Evolutionary conservation across 495 filamentous ascomycete genomes (phyloP), one percentile per base, ranked within the genome.

Genomic region (Cercophora sp.): DNA sequence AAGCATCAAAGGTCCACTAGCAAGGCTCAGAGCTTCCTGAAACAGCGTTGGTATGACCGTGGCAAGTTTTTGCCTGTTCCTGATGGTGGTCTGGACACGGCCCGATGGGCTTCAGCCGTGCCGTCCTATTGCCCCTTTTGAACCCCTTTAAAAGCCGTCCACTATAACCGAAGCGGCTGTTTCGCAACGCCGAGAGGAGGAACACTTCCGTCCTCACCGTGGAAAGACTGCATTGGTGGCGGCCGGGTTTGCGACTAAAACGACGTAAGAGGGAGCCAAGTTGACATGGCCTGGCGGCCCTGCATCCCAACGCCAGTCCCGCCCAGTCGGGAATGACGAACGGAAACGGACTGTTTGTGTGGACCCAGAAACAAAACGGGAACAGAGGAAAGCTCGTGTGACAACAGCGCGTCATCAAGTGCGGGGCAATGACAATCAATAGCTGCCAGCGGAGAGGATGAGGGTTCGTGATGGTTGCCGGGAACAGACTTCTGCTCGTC

Each of bases 141-240:
- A 35, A 53, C 41, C 19, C 45, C 57, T 39, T 51, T 31, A 57
- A 58, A 54, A 59, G 53, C 63, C 60, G 63, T 48, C 20, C 47
- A 48, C 48, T 53, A 64, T 68, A 64, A 52, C 63, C 65, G 61
- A 59, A 50, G 29, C 63, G 63, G 65, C 65, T 66, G 65, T 66
- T 64, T 57, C 44, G 47, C 40, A 18, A 42, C 13, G 34, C 39
- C 25, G 45, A 29, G 56, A 43, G 15, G 51, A 53, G 15, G 19
- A 6, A 18, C 40, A 25, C 40, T 26, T 22, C 40, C 40, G 40
- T 43, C 20, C 16, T 43, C 18, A 43, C 40, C 40, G 40, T 32
- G 8, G 29, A 32, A 32, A 32, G 29, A 13, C 6, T 13, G 29
- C 29, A 13, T 32, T n/a, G n/a, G n/a, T n/a, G n/a, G n/a, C n/a